Conservation (phyloP, 495 filamentous ascomycete genomes). For the Chaetomium cochliodes region DNA sequence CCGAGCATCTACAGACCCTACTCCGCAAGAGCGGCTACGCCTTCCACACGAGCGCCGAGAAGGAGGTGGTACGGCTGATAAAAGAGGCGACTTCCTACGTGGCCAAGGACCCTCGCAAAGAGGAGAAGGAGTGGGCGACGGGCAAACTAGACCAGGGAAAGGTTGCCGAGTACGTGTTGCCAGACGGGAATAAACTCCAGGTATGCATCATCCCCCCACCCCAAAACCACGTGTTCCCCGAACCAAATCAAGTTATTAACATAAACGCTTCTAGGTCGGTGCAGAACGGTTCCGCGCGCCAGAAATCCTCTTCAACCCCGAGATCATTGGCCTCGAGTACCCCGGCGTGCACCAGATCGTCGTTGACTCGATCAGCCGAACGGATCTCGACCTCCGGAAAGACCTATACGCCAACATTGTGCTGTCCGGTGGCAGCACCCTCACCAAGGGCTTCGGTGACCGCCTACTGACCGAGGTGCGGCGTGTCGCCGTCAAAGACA, state of each 20-base stretch:
- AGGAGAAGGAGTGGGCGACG: conserved; percentile 92
- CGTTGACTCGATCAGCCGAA: conserved; percentile 91
- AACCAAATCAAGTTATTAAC: neutral
- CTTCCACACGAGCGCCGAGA: conserved; percentile 96
- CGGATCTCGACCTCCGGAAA: conserved; percentile 96
- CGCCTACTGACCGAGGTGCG: conserved; percentile 89
- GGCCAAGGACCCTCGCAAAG: conserved; percentile 82
- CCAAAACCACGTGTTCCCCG: neutral
- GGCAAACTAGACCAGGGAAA: conserved; percentile 63
- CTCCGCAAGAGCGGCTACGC: conserved; percentile 90
- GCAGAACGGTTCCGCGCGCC: conserved; percentile 92
- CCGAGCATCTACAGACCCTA: conserved; percentile 88
- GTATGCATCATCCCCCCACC: conserved; percentile 54
- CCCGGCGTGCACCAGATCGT: conserved; percentile 97
- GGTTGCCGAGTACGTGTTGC: conserved; percentile 79
- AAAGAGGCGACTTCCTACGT: conserved; percentile 96
- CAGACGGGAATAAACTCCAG: conserved; percentile 90
- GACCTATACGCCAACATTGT: conserved; percentile 94
- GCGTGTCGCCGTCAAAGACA: conserved; percentile 90
- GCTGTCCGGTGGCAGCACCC: conserved; percentile 88
- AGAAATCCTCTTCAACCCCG: conserved; percentile 97
- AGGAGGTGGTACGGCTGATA: conserved; percentile 93
- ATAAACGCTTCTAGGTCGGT: conserved; percentile 60
- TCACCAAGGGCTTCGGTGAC: conserved; percentile 89
- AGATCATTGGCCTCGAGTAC: conserved; percentile 95